A percentile compares a stretch with the other conserved stretches of the same genome.
These are phyloP conservation scores for Beta macrorhiza DNA, from an alignment of 179 eudicot species.

Conservation along the genomic window DNA sequence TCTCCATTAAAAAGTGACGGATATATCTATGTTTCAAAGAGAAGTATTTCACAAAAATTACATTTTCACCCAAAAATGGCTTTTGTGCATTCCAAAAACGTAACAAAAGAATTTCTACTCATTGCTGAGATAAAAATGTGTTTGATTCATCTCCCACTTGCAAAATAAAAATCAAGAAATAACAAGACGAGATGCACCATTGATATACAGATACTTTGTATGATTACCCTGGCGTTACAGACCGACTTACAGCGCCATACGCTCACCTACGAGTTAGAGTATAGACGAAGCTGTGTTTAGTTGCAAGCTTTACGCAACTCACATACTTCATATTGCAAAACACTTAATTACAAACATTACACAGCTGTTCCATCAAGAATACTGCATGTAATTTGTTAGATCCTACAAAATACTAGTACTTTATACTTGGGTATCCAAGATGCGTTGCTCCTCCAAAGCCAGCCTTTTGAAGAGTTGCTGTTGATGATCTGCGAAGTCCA, in stretches of 20 bases:
- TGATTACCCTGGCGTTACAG: background rate
- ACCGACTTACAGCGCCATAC: background rate
- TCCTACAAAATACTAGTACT: background rate
- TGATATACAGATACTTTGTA: background rate
- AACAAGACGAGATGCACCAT: too few relatives aligned
- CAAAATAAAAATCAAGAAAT: too few relatives aligned
- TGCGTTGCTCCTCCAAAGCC: constrained; percentile 38
- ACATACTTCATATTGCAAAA: background rate
- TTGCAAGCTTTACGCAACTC: background rate
- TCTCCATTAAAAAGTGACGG: too few relatives aligned
- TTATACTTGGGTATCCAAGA: constrained; percentile 13
- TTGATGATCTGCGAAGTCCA: constrained; percentile 40
- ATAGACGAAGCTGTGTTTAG: background rate
- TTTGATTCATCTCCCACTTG: too few relatives aligned
- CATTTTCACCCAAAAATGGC: too few relatives aligned
- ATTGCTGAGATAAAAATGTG: too few relatives aligned
- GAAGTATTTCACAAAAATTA: too few relatives aligned
- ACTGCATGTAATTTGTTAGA: background rate
- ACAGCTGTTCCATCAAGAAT: background rate
- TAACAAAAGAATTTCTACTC: too few relatives aligned
- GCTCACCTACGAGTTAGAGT: background rate
- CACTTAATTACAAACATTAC: background rate
- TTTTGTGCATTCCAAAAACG: too few relatives aligned
- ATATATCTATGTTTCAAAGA: too few relatives aligned
- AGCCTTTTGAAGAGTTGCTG: constrained; percentile 36